phyloP scores from a whole-genome alignment of 2,329 filamentous ascomycete species.

The Davidsoniella virescens region DNA sequence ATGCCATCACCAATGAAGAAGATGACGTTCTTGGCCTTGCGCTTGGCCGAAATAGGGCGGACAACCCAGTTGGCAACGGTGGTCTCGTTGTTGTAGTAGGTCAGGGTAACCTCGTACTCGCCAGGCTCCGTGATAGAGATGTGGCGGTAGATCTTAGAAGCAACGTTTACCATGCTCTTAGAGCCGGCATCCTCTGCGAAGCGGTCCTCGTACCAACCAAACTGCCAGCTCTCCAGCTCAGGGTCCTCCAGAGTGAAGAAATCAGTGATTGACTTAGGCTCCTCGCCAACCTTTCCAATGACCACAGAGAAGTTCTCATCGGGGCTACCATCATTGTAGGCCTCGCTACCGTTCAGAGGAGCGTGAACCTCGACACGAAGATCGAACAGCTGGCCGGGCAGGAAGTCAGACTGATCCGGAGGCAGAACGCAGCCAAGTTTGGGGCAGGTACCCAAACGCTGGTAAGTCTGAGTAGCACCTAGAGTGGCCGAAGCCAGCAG shows the following conservation, averaged over 20 bases:
- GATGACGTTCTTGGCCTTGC: conserved; percentile 71
- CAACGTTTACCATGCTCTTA: conserved; percentile 62
- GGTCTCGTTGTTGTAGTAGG: conserved; percentile 55
- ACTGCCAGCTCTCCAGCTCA: conserved; percentile 63
- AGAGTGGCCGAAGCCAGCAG: conserved; percentile 10
- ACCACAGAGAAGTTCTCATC: conserved; percentile 63
- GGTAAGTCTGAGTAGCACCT: conserved; percentile 39
- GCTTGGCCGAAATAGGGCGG: conserved; percentile 48
- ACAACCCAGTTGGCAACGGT: conserved; percentile 67
- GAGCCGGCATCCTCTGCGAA: conserved; percentile 57
- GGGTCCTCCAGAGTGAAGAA: conserved; percentile 60
- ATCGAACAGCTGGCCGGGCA: conserved; percentile 72
- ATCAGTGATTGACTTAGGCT: conserved; percentile 37
- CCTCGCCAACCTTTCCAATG: conserved; percentile 46
- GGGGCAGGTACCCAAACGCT: conserved; percentile 42
- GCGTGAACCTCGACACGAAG: conserved; percentile 71
- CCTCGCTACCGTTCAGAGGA: conserved; percentile 65
- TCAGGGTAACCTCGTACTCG: conserved; percentile 59
- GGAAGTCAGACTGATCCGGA: conserved; percentile 57
- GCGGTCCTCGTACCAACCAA: conserved; percentile 72
- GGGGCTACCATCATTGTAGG: conserved; percentile 49
- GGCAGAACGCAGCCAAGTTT: conserved; percentile 43
- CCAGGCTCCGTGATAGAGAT: conserved; percentile 65
- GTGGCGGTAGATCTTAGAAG: conserved; percentile 61
- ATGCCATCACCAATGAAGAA: conserved; percentile 64